phyloP scores from a whole-genome alignment of 2,329 filamentous ascomycete genomes.

The Clarireedia paspali region DNA sequence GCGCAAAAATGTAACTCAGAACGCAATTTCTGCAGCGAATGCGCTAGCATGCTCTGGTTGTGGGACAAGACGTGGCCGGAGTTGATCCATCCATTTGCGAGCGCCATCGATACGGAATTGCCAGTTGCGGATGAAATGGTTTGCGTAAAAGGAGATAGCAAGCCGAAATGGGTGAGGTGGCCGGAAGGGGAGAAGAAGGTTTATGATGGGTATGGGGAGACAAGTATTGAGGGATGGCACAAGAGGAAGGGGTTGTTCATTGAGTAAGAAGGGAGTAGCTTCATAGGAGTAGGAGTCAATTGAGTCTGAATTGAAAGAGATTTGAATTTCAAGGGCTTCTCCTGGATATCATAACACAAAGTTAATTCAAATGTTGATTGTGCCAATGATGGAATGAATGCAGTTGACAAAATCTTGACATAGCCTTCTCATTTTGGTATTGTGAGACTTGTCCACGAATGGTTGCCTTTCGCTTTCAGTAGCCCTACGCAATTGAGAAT shows the following conservation, averaged over 20 bases:
- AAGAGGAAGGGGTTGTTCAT: conserved; percentile 31
- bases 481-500: too few relatives aligned
- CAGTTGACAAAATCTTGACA: too few relatives aligned
- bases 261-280: conserved; percentile 8
- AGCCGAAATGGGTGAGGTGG: conserved; percentile 39
- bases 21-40: conserved; percentile 39
- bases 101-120: conserved; percentile 40
- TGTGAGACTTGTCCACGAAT: too few relatives aligned
- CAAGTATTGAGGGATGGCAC: conserved; percentile 39
- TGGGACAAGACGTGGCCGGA: conserved; percentile 41
- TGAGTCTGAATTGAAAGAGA: too few relatives aligned
- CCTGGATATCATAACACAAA: too few relatives aligned
- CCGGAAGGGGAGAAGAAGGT: conserved; percentile 39
- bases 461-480: too few relatives aligned
- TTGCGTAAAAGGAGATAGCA: conserved; percentile 36
- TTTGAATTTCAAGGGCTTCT: too few relatives aligned
- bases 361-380: too few relatives aligned
- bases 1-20: conserved; percentile 35
- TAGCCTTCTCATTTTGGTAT: too few relatives aligned
- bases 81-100: conserved; percentile 41
- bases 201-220: conserved; percentile 31
- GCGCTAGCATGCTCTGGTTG: conserved; percentile 39
- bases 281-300: too few relatives aligned
- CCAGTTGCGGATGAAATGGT: conserved; percentile 39
- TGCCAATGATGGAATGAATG: too few relatives aligned